Evolutionary conservation across 805 yeast species (phyloP), one percentile per base, ranked within the genome.

Genomic region (Jamesozyma lodderae): DNA sequence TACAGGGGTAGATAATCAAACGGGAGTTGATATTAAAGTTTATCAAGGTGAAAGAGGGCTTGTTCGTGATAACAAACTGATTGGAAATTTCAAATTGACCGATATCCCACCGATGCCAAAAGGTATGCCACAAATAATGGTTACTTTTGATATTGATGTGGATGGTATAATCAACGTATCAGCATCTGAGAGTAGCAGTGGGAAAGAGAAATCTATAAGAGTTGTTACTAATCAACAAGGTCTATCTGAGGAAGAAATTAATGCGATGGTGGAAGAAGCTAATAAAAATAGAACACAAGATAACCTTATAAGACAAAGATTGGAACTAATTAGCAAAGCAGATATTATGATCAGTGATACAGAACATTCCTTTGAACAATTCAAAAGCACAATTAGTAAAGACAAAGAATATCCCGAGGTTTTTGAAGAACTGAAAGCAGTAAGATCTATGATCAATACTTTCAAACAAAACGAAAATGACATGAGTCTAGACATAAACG

Each of bases 1-100:
- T 13, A 82, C 94, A 3, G 88, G 86, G 32, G 86, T 83, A 16
- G 92, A 82, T 62, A 81, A 82, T 39, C 94, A 82, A 58, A 83
- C 87, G 2, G 87, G 87, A 25, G 92, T 82, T 24, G 84, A 81
- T 45, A 75, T 82, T 39, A 75, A 80, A 55, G 85, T 81, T 1
- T 82, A 66, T 53, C 92, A 83, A 64, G 94, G 94, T 48, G 94
- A 83, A 60, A 68, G 92, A 57, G 74, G 85, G 0, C 65, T 82
- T 44, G 88, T 84, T 7, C 75, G 76, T 57, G 87, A 81, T 53
- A 83, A 83, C 64, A 81, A 79, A 57, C 50, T 79, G 51, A 79
- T 83, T 49, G 92, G 92, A 26, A 75, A 80, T 51, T 80, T 83
- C 59, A 75, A 76, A 54, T 65, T 83, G 35, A 63, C 79, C 15